Percentiles rank a stretch among this genome's conserved stretches.
These are phyloP conservation scores for Secale cereale DNA, from an alignment of 176 grass and related monocot genomes.

Conservation along the genomic window DNA sequence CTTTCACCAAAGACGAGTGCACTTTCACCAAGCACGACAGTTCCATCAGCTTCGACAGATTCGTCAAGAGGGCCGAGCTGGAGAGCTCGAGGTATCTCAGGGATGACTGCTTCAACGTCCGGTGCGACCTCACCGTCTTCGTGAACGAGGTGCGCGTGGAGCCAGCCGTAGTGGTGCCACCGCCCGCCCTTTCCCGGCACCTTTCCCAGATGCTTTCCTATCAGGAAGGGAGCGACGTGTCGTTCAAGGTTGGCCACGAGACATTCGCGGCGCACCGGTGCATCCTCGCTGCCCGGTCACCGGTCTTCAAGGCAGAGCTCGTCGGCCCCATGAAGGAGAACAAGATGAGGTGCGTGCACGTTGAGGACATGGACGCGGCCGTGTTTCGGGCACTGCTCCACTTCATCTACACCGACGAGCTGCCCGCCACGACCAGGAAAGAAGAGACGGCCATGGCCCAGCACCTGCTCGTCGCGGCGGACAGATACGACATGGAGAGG, in stretches of 20 bases:
- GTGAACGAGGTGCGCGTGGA: not conserved
- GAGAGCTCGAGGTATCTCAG: not conserved
- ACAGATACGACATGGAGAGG: constrained; percentile 35
- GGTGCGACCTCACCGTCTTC: constrained; percentile 11
- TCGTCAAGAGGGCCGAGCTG: not conserved
- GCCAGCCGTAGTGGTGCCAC: not conserved
- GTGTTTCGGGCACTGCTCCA: constrained; percentile 32
- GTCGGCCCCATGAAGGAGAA: constrained; percentile 23
- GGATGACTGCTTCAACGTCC: not conserved
- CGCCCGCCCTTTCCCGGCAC: not conserved
- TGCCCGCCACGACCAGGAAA: not conserved
- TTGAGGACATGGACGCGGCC: constrained; percentile 12
- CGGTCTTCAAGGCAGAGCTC: constrained; percentile 35
- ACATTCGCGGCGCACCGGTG: constrained; percentile 15
- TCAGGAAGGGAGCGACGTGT: constrained; percentile 16
- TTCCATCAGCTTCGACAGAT: not conserved
- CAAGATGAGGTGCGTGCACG: not conserved
- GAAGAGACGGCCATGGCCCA: not conserved
- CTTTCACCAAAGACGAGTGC: not conserved
- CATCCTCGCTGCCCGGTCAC: constrained; percentile 28
- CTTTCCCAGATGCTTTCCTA: constrained; percentile 5
- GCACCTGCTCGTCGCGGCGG: constrained; percentile 32
- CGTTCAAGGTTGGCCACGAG: constrained; percentile 13
- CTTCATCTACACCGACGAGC: constrained; percentile 34
- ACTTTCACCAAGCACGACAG: not conserved